Evolutionary conservation across 2,329 filamentous ascomycete genomes (phyloP).

Genomic region (Clonostachys rosea): DNA sequence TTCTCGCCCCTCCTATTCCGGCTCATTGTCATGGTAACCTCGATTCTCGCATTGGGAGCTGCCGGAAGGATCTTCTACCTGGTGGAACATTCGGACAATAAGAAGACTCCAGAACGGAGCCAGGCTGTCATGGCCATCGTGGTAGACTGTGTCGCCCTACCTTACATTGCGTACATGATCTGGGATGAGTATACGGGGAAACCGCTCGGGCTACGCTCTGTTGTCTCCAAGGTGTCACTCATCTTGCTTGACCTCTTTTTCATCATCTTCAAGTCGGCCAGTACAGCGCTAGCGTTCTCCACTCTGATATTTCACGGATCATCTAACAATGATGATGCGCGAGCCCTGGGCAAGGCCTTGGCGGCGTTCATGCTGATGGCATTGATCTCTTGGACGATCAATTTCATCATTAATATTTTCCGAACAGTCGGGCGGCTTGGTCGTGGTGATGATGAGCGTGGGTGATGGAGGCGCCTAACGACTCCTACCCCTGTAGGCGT

Average conservation of each 20-base stretch:
- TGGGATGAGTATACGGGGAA: conserved; percentile 96
- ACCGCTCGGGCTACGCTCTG: conserved; percentile 79
- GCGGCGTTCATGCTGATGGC: conserved; percentile 77
- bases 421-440: conserved; percentile 60
- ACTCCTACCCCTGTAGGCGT: background rate
- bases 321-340: conserved; percentile 24
- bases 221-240: conserved; percentile 81
- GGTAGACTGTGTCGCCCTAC: conserved; percentile 82
- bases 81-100: conserved; percentile 35
- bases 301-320: conserved; percentile 60
- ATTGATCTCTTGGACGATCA: conserved; percentile 84
- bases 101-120: conserved; percentile 49
- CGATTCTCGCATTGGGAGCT: conserved; percentile 74
- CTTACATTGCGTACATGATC: conserved; percentile 90
- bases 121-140: conserved; percentile 86
- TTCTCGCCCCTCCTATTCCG: conserved; percentile 84
- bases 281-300: conserved; percentile 84
- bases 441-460: conserved; percentile 39
- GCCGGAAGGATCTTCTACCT: conserved; percentile 69
- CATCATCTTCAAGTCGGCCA: conserved; percentile 95
- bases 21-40: conserved; percentile 77
- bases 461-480: conserved; percentile 1
- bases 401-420: conserved; percentile 82
- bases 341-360: conserved; percentile 62
- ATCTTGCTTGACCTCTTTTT: conserved; percentile 93